phyloP scores from a whole-genome alignment of 441 rosid species.

The Bruguiera hainesii region DNA sequence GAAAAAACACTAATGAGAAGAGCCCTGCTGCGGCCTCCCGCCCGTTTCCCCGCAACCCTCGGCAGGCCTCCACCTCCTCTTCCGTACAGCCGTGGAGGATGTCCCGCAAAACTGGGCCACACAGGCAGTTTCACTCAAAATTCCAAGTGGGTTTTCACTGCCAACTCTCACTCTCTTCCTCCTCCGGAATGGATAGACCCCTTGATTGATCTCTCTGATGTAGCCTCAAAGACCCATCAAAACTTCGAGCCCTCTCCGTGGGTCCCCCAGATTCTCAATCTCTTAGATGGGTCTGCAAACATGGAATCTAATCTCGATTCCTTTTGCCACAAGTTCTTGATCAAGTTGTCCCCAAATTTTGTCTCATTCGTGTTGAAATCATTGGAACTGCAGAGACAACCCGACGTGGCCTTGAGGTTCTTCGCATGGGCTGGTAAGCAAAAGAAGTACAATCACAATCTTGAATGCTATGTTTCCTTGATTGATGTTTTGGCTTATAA shows the following conservation, averaged over 20 bases:
- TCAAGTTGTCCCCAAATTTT: conserved; percentile 62
- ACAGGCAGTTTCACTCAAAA: conserved; percentile 17
- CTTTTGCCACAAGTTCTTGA: conserved; percentile 53
- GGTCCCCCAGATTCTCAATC: conserved; percentile 51
- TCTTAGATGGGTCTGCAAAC: conserved; percentile 53
- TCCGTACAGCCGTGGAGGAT: conserved; percentile 24
- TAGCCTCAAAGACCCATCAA: conserved; percentile 34
- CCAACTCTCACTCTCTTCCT: conserved; percentile 35
- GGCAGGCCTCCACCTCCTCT: conserved; percentile 18
- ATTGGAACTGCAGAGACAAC: conserved; percentile 35
- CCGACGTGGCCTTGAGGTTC: conserved; percentile 58
- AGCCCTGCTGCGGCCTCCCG: conserved; percentile 23
- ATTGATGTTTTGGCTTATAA: conserved; percentile 50
- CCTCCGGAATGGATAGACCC: conserved; percentile 92
- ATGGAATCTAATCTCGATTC: conserved; percentile 62
- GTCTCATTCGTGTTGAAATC: conserved; percentile 52
- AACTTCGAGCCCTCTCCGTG: conserved; percentile 64
- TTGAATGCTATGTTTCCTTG: conserved; percentile 63
- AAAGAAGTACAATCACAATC: conserved; percentile 54
- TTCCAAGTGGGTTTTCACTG: conserved; percentile 36
- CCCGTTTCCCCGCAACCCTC: conserved; percentile 19
- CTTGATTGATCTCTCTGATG: conserved; percentile 56
- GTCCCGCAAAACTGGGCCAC: conserved; percentile 19
- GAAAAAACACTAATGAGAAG: conserved; percentile 34
- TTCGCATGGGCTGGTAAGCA: conserved; percentile 73